Base-by-base conservation (phyloP, 805 yeast species). In the Vanderwaltozyma polyspora region DNA sequence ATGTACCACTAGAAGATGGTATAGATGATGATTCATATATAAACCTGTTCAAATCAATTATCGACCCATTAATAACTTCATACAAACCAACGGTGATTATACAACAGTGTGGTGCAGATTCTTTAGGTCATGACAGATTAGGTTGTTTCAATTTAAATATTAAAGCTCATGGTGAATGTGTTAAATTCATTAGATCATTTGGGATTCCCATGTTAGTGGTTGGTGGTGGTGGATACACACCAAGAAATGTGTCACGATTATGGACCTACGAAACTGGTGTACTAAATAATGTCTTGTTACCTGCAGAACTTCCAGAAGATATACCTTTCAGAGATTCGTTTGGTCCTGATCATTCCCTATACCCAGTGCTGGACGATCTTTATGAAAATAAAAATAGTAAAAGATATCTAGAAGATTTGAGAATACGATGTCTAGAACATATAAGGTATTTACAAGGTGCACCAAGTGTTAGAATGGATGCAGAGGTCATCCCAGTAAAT, bases 211-310 rank as follows among this genome's bases (percentile, higher is more conserved):
- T 84, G 70, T 72, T 91, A 78, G 94, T 91, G 21, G 68, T 91
- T 15, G 98, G 98, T 27, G 98, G 98, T 32, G 98, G 98, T 47
- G 98, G 98, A 15, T 91, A 91, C 62, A 91, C 98, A 3, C 93
- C 94, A 72, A 72, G 96, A 57, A 91, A 91, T 55, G 98, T 91
- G 32, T 85, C 96, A 5, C 68, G 98, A 46, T 72, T 94, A 10
- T 89, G 98, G 97, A 74, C 95, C 2, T 87, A 70, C 52, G 98
- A 91, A 60, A 78, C 95, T 0, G 89, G 95, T 24, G 68, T 91
- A 19, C 68, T 89, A 52, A 79, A 91, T 44, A 79, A 83, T 46
- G 84, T 79, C 11, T 68, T 78, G 31, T 63, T 89, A 48, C 82
- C 84, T 18, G 61, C 78, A n/a, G 79, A 74, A 46, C 62, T 87